These are phyloP conservation scores for Fraxinus sp. DNA, from an alignment of 305 asterid species.

Conservation along the genomic window DNA sequence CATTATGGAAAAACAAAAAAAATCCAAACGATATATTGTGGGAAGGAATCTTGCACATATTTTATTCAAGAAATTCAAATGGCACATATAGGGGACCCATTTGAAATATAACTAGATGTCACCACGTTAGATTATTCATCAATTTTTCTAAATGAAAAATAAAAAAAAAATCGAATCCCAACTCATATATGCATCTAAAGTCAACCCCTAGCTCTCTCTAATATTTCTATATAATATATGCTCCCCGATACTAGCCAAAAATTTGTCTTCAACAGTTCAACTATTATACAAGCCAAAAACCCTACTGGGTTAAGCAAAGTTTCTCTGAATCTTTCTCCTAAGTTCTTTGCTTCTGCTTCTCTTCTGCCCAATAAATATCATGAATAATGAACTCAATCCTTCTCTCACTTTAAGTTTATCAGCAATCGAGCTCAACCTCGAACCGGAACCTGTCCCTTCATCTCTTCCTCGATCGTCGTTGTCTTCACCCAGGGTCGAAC, in stretches of 20 bases:
- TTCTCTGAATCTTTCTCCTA: neutral
- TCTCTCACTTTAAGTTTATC: constrained; percentile 45
- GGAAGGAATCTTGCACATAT: neutral
- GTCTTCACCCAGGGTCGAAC: constrained; percentile 36
- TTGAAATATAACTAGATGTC: neutral
- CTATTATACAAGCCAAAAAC: neutral
- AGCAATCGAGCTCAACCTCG: constrained; percentile 32
- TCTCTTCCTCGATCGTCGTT: constrained; percentile 31
- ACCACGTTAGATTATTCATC: too few relatives aligned
- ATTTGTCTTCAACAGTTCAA: neutral
- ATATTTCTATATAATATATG: neutral
- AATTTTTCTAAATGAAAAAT: neutral
- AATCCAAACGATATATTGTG: neutral
- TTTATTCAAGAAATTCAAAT: neutral
- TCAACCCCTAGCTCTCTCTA: neutral
- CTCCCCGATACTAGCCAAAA: neutral
- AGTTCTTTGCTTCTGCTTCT: neutral
- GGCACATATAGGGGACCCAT: neutral
- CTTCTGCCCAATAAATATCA: neutral
- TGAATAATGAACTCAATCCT: constrained; percentile 57
- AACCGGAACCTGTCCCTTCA: constrained; percentile 37
- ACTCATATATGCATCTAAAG: neutral
- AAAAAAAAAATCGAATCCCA: too few relatives aligned
- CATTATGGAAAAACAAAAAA: neutral
- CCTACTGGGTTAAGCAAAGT: neutral